Conservation (phyloP, 2,329 filamentous ascomycete species). For the Aspergillus ibericus region DNA sequence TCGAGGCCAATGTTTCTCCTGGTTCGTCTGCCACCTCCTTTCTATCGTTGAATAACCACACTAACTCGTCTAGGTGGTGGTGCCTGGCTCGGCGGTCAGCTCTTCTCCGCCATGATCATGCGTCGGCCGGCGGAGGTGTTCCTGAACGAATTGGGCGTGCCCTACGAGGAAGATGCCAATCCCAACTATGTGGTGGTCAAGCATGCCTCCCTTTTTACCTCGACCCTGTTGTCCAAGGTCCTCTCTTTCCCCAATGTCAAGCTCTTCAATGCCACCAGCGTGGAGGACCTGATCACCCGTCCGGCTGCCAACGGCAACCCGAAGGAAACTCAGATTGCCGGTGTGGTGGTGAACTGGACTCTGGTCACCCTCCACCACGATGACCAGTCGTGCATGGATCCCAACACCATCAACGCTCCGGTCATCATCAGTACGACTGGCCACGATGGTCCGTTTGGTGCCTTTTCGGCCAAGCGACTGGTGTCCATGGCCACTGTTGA, state of each 20-base stretch:
- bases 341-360: slow-evolving; percentile 96
- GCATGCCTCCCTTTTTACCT: slow-evolving; percentile 90
- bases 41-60: not conserved
- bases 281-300: slow-evolving; percentile 90
- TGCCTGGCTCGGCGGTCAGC: slow-evolving; percentile 89
- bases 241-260: slow-evolving; percentile 86
- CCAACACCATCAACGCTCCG: slow-evolving; percentile 93
- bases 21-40: slow-evolving; percentile 35
- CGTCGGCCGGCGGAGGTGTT: slow-evolving; percentile 88
- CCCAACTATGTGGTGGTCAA: slow-evolving; percentile 88
- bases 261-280: slow-evolving; percentile 91
- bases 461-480: slow-evolving; percentile 86
- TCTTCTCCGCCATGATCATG: slow-evolving; percentile 95
- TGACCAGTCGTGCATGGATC: slow-evolving; percentile 94
- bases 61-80: slow-evolving; percentile 62
- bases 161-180: slow-evolving; percentile 86
- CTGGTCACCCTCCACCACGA: slow-evolving; percentile 84
- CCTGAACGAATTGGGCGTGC: slow-evolving; percentile 75
- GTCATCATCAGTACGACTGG: slow-evolving; percentile 86
- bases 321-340: slow-evolving; percentile 68
- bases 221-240: slow-evolving; percentile 80
- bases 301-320: slow-evolving; percentile 51
- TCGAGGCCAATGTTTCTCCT: slow-evolving; percentile 84
- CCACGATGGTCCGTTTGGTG: slow-evolving; percentile 87
- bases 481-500: slow-evolving; percentile 83